Percentiles rank a stretch among this genome's conserved stretches.
phyloP scores from a whole-genome alignment of 257 asterid genomes.

The Fraxinus excelsior region DNA sequence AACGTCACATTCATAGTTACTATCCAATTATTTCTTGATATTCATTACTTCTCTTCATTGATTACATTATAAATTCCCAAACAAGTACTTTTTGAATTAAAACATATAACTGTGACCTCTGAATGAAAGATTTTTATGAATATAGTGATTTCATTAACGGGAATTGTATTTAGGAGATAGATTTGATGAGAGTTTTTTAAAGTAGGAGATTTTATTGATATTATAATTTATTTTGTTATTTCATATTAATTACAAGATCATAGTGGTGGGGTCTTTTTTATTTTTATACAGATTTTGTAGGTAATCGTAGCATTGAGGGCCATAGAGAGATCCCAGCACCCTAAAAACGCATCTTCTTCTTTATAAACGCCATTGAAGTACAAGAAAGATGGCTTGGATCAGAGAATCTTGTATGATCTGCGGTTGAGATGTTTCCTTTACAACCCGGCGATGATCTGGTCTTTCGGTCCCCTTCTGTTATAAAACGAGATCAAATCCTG shows the following conservation, averaged over 20 bases:
- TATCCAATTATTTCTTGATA: no score
- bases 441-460: background rate
- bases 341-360: background rate
- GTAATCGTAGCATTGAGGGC: slow-evolving; percentile 11
- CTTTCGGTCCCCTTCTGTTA: background rate
- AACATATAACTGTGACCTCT: no score
- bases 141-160: no score
- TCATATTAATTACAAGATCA: background rate
- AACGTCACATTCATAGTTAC: no score
- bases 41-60: no score
- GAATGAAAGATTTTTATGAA: no score
- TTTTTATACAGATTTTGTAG: background rate
- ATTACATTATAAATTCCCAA: no score
- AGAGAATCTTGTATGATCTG: background rate
- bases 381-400: background rate
- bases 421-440: background rate
- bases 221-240: no score
- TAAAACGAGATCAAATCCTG: background rate
- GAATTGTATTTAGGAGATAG: no score
- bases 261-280: background rate
- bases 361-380: background rate
- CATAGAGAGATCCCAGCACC: background rate
- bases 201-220: no score
- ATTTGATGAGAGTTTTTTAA: no score
- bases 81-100: no score